Evolutionary conservation across 192 early-diverging fungal genomes (phyloP).

Genomic region (Coemansia sp.): DNA sequence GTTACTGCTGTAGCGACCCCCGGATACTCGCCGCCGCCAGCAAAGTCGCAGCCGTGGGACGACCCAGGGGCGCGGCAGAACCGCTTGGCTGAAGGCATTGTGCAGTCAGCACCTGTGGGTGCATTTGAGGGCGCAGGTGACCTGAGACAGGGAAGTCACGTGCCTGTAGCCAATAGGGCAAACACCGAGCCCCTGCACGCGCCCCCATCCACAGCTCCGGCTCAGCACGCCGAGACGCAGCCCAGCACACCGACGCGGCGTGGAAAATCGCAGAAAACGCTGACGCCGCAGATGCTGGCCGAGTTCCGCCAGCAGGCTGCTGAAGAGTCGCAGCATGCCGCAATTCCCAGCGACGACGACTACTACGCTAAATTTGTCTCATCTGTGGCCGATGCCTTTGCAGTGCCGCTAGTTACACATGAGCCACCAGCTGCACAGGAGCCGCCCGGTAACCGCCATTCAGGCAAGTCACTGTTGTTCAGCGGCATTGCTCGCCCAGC

Average conservation of each 20-base stretch:
- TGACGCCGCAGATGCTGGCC: slow-evolving; percentile 50
- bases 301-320: slow-evolving; percentile 31
- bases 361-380: slow-evolving; percentile 15
- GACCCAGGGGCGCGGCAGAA: background rate
- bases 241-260: slow-evolving; percentile 32
- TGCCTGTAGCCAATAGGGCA: slow-evolving; percentile 17
- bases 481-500: background rate
- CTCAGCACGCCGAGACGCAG: slow-evolving; percentile 15
- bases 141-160: background rate
- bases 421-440: slow-evolving; percentile 10
- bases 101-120: background rate
- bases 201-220: background rate
- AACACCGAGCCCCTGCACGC: slow-evolving; percentile 43
- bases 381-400: background rate
- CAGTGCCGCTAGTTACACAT: background rate
- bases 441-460: slow-evolving; percentile 14
- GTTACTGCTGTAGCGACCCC: slow-evolving; percentile 44
- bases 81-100: background rate
- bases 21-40: slow-evolving; percentile 27
- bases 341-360: slow-evolving; percentile 16
- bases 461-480: slow-evolving; percentile 19
- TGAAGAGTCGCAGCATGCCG: slow-evolving; percentile 8
- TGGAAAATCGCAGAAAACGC: slow-evolving; percentile 43
- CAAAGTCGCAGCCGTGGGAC: background rate
- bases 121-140: background rate